phyloP scores from a whole-genome alignment of 495 filamentous ascomycete species.

The Hyaloscypha variabilis region DNA sequence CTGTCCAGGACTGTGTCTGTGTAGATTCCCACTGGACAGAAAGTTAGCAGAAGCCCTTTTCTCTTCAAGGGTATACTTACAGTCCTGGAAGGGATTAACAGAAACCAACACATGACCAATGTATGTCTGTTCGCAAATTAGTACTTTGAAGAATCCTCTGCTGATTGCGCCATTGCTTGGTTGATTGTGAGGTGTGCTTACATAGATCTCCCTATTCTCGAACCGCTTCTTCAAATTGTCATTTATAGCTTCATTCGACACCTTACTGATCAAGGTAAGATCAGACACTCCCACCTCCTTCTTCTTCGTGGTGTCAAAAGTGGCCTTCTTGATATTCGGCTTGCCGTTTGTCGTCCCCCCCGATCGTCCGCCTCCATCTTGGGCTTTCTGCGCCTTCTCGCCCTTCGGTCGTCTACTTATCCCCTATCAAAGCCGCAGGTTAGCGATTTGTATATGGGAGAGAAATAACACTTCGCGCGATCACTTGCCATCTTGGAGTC shows the following conservation, averaged over 20 bases:
- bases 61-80: constrained; percentile 45
- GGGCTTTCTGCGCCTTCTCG: constrained; percentile 64
- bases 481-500: constrained; percentile 24
- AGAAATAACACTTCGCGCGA: background rate
- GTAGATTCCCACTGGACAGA: constrained; percentile 83
- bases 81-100: constrained; percentile 96
- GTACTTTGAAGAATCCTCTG: constrained; percentile 24
- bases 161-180: background rate
- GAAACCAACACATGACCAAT: constrained; percentile 99
- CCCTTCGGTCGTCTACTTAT: constrained; percentile 57
- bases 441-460: constrained; percentile 13
- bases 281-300: constrained; percentile 99
- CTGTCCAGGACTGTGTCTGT: constrained; percentile 88
- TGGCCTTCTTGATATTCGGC: constrained; percentile 88
- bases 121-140: constrained; percentile 69
- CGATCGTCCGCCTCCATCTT: constrained; percentile 54
- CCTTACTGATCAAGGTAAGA: constrained; percentile 95
- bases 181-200: constrained; percentile 41
- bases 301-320: constrained; percentile 95
- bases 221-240: constrained; percentile 98
- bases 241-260: constrained; percentile 98
- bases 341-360: constrained; percentile 50
- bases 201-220: constrained; percentile 94
- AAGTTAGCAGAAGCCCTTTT: constrained; percentile 6
- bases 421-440: constrained; percentile 39